Percentiles rank a stretch among this genome's conserved stretches.
Conservation (phyloP, 495 filamentous ascomycete species). For the Pyronema domesticum region DNA sequence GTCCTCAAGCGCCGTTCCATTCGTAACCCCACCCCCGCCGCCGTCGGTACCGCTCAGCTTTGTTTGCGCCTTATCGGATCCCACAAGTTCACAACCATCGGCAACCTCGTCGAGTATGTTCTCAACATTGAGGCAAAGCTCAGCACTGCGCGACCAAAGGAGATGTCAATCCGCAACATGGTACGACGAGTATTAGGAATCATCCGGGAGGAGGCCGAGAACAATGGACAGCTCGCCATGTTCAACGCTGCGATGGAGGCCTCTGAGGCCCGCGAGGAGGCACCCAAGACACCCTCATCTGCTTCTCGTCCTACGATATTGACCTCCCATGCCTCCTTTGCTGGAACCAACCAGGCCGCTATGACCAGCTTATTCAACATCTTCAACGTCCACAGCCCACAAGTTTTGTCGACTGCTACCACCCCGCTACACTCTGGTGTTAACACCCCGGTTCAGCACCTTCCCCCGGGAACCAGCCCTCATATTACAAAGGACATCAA, state of each 20-base stretch:
- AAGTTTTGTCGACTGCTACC: constrained; percentile 11
- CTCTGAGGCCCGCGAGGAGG: background rate
- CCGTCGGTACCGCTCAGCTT: constrained; percentile 73
- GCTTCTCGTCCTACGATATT: constrained; percentile 29
- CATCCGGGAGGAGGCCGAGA: constrained; percentile 76
- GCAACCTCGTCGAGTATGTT: constrained; percentile 58
- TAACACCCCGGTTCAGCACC: constrained; percentile 10
- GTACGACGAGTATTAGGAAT: constrained; percentile 75
- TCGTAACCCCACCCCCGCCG: constrained; percentile 66
- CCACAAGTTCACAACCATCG: constrained; percentile 50
- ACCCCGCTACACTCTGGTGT: constrained; percentile 10
- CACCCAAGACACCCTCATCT: background rate
- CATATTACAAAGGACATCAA: constrained; percentile 10
- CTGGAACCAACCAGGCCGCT: constrained; percentile 12
- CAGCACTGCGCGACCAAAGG: constrained; percentile 62
- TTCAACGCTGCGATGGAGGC: constrained; percentile 33
- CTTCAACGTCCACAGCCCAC: constrained; percentile 15
- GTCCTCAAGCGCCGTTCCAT: constrained; percentile 74
- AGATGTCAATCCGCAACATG: constrained; percentile 85
- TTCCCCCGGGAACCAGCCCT: background rate
- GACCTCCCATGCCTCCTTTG: constrained; percentile 37
- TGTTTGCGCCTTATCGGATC: constrained; percentile 66
- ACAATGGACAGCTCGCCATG: constrained; percentile 52
- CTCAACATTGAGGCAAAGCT: constrained; percentile 56
- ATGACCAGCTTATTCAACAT: constrained; percentile 22